Evolutionary conservation across 805 yeast genomes (phyloP).

Genomic region (Wickerhamomyces queroliae): DNA sequence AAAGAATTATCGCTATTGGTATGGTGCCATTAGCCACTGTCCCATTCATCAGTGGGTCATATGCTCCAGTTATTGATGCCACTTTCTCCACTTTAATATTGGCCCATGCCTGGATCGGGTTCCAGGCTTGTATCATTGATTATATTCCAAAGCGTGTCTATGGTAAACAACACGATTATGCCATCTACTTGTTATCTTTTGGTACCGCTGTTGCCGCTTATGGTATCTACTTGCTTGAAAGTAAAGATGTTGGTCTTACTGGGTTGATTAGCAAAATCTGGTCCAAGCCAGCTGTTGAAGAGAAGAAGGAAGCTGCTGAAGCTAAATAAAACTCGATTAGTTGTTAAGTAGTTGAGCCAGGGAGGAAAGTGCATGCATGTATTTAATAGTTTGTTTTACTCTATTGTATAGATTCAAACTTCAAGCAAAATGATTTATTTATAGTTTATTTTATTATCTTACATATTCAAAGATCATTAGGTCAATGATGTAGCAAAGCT

Average conservation of each 20-base stretch:
- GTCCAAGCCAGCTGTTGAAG: slow-evolving; percentile 20
- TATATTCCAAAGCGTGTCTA: slow-evolving; percentile 73
- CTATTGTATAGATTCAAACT: too few species aligned
- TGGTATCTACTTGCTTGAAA: slow-evolving; percentile 68
- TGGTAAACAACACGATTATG: slow-evolving; percentile 56
- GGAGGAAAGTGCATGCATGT: background rate
- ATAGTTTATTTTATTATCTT: background rate
- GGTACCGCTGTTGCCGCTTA: slow-evolving; percentile 64
- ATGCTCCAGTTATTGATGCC: slow-evolving; percentile 54
- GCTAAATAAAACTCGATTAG: slow-evolving; percentile 18
- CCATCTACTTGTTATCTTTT: slow-evolving; percentile 52
- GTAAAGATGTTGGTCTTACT: slow-evolving; percentile 57
- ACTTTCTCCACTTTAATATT: slow-evolving; percentile 48
- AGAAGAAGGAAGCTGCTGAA: slow-evolving; percentile 19
- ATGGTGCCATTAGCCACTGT: slow-evolving; percentile 71
- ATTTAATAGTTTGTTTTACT: too few species aligned
- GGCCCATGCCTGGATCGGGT: slow-evolving; percentile 65
- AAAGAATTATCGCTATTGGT: slow-evolving; percentile 61
- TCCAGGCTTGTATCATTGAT: slow-evolving; percentile 72
- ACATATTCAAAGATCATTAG: background rate
- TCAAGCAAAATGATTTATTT: too few species aligned
- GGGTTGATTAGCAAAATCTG: slow-evolving; percentile 36
- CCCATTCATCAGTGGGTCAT: slow-evolving; percentile 73
- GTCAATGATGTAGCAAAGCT: too few species aligned
- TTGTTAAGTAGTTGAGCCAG: background rate